Evolutionary conservation across 345 rosid genomes (phyloP).

Genomic region (Rhodomyrtus tomentosa): DNA sequence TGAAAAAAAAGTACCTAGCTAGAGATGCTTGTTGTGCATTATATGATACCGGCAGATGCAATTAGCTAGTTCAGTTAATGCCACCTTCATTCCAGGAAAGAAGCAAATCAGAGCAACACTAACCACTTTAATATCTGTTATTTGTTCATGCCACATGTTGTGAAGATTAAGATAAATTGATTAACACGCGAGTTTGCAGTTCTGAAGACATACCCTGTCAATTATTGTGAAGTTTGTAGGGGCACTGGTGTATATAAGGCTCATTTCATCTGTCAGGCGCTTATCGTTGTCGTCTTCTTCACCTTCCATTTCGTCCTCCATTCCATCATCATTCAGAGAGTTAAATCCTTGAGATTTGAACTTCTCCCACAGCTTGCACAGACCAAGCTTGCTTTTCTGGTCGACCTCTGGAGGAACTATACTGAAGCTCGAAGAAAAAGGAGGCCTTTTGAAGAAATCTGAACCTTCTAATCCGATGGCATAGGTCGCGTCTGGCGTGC

Average conservation of each 20-base stretch:
- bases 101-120: not conserved
- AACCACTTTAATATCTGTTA: not conserved
- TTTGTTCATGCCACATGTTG: not conserved
- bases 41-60: not conserved
- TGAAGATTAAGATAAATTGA: not conserved
- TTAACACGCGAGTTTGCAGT: not conserved
- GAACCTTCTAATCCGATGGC: constrained; percentile 69
- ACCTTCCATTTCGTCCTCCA: constrained; percentile 28
- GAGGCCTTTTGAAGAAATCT: constrained; percentile 28
- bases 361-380: constrained; percentile 9
- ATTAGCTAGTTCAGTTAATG: not conserved
- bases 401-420: constrained; percentile 34
- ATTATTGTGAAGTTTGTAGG: constrained; percentile 56
- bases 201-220: constrained; percentile 45
- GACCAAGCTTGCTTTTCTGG: constrained; percentile 1
- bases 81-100: not conserved
- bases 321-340: not conserved
- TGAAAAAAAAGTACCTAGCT: not conserved
- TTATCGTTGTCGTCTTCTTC: constrained; percentile 66
- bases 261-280: constrained; percentile 51
- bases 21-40: not conserved
- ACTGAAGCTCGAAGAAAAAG: constrained; percentile 21
- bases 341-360: constrained; percentile 2
- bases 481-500: constrained; percentile 81
- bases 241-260: constrained; percentile 69